These are phyloP conservation scores for Camillea tinctor DNA, from an alignment of 2,329 filamentous ascomycete genomes.

Conservation along the genomic window DNA sequence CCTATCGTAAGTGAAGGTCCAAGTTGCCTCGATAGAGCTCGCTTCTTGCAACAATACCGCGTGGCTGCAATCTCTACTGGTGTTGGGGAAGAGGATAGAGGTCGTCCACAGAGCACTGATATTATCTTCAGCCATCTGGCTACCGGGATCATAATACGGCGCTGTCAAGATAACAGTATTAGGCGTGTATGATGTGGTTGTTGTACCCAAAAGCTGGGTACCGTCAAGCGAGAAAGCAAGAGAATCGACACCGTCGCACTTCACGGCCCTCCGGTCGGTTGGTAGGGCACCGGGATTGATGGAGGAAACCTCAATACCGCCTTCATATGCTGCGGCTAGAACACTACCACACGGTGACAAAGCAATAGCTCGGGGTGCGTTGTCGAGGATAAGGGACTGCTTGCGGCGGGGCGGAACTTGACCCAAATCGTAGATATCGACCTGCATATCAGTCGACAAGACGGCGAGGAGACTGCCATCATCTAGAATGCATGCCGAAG, in stretches of 20 bases:
- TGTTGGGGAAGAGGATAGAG: conserved; percentile 80
- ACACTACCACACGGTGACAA: conserved; percentile 80
- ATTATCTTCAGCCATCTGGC: conserved; percentile 62
- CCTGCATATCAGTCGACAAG: conserved; percentile 76
- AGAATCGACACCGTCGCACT: conserved; percentile 73
- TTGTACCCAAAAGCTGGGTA: conserved; percentile 75
- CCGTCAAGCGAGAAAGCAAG: conserved; percentile 76
- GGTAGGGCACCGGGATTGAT: conserved; percentile 61
- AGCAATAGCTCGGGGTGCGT: conserved; percentile 74
- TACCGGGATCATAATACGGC: conserved; percentile 74
- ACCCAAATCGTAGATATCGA: conserved; percentile 78
- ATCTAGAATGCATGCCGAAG: conserved; percentile 76
- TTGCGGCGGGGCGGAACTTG: conserved; percentile 64
- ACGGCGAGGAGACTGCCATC: conserved; percentile 76
- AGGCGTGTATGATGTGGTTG: conserved; percentile 60
- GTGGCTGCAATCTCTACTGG: conserved; percentile 76
- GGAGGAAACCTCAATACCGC: conserved; percentile 84
- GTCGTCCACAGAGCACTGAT: conserved; percentile 80
- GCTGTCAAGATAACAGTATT: conserved; percentile 76
- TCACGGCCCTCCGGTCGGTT: conserved; percentile 72
- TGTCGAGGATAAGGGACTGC: conserved; percentile 75
- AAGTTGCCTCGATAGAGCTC: conserved; percentile 63
- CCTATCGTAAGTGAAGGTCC: conserved; percentile 76
- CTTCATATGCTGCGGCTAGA: conserved; percentile 79
- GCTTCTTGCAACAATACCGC: conserved; percentile 66